A percentile compares a stretch with the other conserved stretches of the same genome.
Evolutionary conservation across 371 early-diverging fungal genomes (phyloP).

Genomic region (Funneliformis caledonium): DNA sequence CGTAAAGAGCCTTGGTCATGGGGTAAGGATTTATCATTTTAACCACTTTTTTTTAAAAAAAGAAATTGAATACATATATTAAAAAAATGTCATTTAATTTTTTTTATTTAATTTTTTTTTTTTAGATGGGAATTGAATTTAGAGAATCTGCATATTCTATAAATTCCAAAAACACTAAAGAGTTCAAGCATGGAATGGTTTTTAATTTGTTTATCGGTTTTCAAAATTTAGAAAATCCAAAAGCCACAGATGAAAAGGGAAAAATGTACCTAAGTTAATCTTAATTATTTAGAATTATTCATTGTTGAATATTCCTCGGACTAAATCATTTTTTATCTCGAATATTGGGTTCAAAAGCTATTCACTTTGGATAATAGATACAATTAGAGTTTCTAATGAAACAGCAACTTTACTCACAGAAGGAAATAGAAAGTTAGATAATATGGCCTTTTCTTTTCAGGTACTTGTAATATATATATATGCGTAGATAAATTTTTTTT

Average conservation of each 20-base stretch:
- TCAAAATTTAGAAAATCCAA: conserved; percentile 78
- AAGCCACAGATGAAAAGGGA: conserved; percentile 66
- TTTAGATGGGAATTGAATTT: conserved; percentile 91
- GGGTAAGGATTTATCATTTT: conserved; percentile 50
- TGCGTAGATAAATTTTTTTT: neutral
- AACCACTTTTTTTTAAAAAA: neutral
- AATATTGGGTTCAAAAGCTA: conserved; percentile 56
- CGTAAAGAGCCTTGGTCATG: conserved; percentile 88
- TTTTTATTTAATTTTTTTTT: neutral
- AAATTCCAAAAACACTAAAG: conserved; percentile 68
- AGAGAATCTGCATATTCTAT: conserved; percentile 82
- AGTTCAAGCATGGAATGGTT: conserved; percentile 83
- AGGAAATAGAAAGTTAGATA: conserved; percentile 72
- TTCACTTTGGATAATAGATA: conserved; percentile 84
- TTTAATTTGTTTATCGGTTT: conserved; percentile 87
- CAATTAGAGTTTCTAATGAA: conserved; percentile 72
- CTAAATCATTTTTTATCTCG: neutral
- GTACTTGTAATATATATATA: conserved; percentile 47
- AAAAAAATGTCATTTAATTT: neutral
- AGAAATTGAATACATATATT: neutral
- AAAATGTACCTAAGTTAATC: conserved; percentile 52
- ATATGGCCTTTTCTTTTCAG: conserved; percentile 81
- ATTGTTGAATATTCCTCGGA: neutral
- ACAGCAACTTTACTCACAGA: conserved; percentile 72
- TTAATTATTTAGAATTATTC: neutral